Evolutionary conservation across 2,329 filamentous ascomycete species (phyloP).

Genomic region (Xylaria sp.): DNA sequence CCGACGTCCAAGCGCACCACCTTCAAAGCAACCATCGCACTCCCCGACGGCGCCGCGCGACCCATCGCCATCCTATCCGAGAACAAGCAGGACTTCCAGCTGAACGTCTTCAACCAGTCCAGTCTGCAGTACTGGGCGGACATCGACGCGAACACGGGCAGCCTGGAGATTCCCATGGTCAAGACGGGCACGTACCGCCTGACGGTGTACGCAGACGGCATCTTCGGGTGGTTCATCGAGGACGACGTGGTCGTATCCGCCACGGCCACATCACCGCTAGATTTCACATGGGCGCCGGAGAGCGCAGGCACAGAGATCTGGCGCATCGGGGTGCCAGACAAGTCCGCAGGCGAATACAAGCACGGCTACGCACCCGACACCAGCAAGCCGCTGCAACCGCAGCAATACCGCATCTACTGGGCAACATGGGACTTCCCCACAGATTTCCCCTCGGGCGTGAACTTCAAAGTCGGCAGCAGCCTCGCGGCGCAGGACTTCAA

Average conservation of each 20-base stretch:
- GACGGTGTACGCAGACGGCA: conserved; percentile 70
- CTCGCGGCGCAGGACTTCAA: conserved; percentile 64
- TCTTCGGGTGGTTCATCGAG: conserved; percentile 69
- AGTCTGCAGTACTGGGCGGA: conserved; percentile 72
- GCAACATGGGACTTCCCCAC: conserved; percentile 67
- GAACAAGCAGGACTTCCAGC: conserved; percentile 65
- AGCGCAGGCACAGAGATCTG: conserved; percentile 61
- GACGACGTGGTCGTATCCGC: conserved; percentile 55
- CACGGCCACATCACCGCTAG: neutral
- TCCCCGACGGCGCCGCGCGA: conserved; percentile 63
- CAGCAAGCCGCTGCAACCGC: conserved; percentile 50
- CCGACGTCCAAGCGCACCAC: conserved; percentile 62
- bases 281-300: conserved; percentile 23
- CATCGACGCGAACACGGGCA: conserved; percentile 56
- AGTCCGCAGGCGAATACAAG: conserved; percentile 69
- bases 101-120: conserved; percentile 64
- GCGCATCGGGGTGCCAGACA: conserved; percentile 72
- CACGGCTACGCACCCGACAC: conserved; percentile 65
- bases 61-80: conserved; percentile 67
- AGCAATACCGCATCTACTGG: conserved; percentile 72
- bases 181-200: conserved; percentile 69
- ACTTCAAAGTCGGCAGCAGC: conserved; percentile 66
- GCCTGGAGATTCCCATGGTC: conserved; percentile 61
- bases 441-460: conserved; percentile 67
- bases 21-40: conserved; percentile 61